phyloP scores from a whole-genome alignment of 805 yeast genomes.

The Barnettozyma californica region DNA sequence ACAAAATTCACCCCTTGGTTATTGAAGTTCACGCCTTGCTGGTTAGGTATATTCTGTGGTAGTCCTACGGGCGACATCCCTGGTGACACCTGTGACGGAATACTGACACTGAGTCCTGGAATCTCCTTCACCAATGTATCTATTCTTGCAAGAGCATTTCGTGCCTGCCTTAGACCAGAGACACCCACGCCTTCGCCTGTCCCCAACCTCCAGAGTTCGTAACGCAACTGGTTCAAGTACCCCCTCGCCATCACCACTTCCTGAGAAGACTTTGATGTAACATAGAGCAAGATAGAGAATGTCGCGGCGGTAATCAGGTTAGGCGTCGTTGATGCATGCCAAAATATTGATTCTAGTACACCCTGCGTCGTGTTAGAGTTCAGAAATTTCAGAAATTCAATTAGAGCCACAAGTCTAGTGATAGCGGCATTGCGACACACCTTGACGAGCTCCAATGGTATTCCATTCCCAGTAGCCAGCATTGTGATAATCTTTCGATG shows the following conservation, averaged over 20 bases:
- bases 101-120: constrained; percentile 43
- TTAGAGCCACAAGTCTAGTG: constrained; percentile 74
- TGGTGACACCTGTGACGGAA: constrained; percentile 23
- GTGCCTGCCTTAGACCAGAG: constrained; percentile 44
- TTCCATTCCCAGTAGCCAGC: constrained; percentile 28
- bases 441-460: constrained; percentile 47
- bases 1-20: constrained; percentile 4
- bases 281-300: constrained; percentile 76
- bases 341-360: constrained; percentile 72
- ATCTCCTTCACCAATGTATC: constrained; percentile 70
- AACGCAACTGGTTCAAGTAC: constrained; percentile 68
- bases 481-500: constrained; percentile 69
- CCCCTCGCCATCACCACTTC: constrained; percentile 63
- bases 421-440: constrained; percentile 85
- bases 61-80: constrained; percentile 3
- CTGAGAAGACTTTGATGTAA: constrained; percentile 55
- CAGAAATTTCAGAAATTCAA: constrained; percentile 70
- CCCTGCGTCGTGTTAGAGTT: constrained; percentile 45
- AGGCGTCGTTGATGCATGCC: constrained; percentile 80
- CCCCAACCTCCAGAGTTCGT: constrained; percentile 69
- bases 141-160: constrained; percentile 65
- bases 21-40: constrained; percentile 6
- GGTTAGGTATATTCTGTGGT: constrained; percentile 8
- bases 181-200: constrained; percentile 25
- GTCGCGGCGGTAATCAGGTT: constrained; percentile 82